Conservation (phyloP, 2,329 filamentous ascomycete species). For the Clonostachys byssicola region DNA sequence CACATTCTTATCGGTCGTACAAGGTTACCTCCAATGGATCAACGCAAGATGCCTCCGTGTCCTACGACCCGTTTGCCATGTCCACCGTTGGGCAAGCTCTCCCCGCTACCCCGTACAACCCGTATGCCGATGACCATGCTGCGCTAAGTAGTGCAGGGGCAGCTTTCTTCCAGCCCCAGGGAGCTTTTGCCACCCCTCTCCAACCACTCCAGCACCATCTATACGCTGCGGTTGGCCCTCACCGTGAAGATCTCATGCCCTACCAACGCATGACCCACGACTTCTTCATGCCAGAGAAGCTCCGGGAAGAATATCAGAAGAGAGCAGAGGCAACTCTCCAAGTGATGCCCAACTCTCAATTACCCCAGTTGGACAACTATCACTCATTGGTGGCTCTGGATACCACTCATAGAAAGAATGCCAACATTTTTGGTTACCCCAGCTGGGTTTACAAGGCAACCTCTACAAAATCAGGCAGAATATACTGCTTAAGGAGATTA, state of each 20-base stretch:
- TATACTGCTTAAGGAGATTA: slow-evolving; percentile 82
- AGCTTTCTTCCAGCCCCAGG: slow-evolving; percentile 63
- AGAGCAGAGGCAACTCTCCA: slow-evolving; percentile 84
- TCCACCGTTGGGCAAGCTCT: slow-evolving; percentile 46
- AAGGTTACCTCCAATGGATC: slow-evolving; percentile 41
- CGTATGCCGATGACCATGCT: slow-evolving; percentile 71
- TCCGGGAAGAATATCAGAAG: slow-evolving; percentile 84
- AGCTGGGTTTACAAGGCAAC: slow-evolving; percentile 96
- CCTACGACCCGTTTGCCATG: slow-evolving; percentile 63
- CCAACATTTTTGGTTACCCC: slow-evolving; percentile 76
- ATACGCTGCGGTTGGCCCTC: slow-evolving; percentile 83
- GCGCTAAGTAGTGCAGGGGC: slow-evolving; percentile 51
- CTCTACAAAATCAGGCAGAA: slow-evolving; percentile 81
- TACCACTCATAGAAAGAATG: slow-evolving; percentile 72
- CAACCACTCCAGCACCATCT: slow-evolving; percentile 86
- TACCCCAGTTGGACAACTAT: slow-evolving; percentile 81
- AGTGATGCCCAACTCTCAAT: slow-evolving; percentile 71
- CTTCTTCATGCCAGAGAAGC: slow-evolving; percentile 83
- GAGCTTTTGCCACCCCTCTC: slow-evolving; percentile 42
- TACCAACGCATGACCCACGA: slow-evolving; percentile 88
- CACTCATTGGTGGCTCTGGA: slow-evolving; percentile 91
- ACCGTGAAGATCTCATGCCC: slow-evolving; percentile 73
- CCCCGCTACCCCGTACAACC: slow-evolving; percentile 57
- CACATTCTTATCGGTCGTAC: neutral
- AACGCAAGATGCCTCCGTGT: slow-evolving; percentile 33